Base-by-base conservation (phyloP, 495 filamentous ascomycete genomes). In the Astrothelium subdiscretum region DNA sequence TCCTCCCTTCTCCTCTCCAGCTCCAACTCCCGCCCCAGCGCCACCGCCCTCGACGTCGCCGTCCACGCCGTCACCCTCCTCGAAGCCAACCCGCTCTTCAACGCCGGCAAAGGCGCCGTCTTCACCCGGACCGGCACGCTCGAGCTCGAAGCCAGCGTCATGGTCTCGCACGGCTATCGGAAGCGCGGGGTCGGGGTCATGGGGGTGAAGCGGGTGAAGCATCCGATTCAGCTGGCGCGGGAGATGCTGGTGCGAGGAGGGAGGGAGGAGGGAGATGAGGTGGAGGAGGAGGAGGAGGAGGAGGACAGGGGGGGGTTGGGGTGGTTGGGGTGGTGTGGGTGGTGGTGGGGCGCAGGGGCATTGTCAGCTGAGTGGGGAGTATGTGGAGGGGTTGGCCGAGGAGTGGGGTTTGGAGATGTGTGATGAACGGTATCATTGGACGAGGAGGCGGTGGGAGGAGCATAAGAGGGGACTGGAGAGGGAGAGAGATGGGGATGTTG, bases 101-200 rank as follows among this genome's bases (percentile, higher is more conserved):
- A 96, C 75, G 83, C 83, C 62, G 91, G 86, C 43, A 85, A 85
- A 59, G 91, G 91, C 65, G 88, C 90, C 58, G 91, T 95, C 18
- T 96, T 95, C 72, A 95, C 89, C 2, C 79, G 83, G 42, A 85
- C 85, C 58, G 91, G 91, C 10, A 83, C 82, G 61, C 91, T 89
- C 73, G 91, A 96, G 73, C 84, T 95, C 66, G 91, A 96, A 73
- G 87, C 91, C 31, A 88, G 84, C n/a, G 80, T 96, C 29, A 96
- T 96, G 92, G 88, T 94, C 0, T 85, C 86, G 3, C 76, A 78
- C n/a, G 86, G 85, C 1, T 73, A 76, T 42, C 82, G 83, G 31
- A 96, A 96, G 74, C 80, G 89, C 27, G 89, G 85, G 20, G 87
- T 86, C 0, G 89, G 87, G 12, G 82, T 90, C 10, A 90, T 88